phyloP scores from a whole-genome alignment of 2,329 filamentous ascomycete species.

The Stachybotrys chartarum region DNA sequence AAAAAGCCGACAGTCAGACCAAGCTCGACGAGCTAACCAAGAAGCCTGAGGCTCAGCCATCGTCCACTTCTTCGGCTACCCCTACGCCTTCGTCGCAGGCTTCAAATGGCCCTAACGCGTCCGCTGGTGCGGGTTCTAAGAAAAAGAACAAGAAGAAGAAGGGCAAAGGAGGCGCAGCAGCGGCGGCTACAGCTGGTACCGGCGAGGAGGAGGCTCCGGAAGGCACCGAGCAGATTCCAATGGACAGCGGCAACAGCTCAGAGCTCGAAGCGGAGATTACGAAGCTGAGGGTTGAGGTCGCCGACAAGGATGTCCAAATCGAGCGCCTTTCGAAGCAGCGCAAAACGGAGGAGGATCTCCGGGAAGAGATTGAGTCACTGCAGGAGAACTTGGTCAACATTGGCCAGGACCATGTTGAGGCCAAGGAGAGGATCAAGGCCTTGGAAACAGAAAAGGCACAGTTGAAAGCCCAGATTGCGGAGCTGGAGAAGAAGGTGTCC shows the following conservation, averaged over 20 bases:
- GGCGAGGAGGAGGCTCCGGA: slow-evolving; percentile 30
- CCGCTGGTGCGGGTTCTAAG: slow-evolving; percentile 19
- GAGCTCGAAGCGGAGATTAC: slow-evolving; percentile 41
- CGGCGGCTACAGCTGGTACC: slow-evolving; percentile 16
- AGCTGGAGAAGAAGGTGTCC: slow-evolving; percentile 64
- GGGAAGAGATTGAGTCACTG: slow-evolving; percentile 79
- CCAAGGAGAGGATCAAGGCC: slow-evolving; percentile 68
- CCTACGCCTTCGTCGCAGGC: slow-evolving; percentile 16
- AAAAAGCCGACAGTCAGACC: slow-evolving; percentile 20
- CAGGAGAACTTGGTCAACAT: slow-evolving; percentile 72
- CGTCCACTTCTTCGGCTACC: slow-evolving; percentile 11
- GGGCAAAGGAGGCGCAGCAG: slow-evolving; percentile 60
- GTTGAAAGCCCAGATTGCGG: slow-evolving; percentile 54
- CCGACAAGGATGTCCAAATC: slow-evolving; percentile 66
- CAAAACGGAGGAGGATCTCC: slow-evolving; percentile 68
- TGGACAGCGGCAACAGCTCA: slow-evolving; percentile 22
- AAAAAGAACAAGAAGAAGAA: slow-evolving; percentile 88
- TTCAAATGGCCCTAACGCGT: slow-evolving; percentile 13
- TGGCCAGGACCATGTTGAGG: slow-evolving; percentile 76
- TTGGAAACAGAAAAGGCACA: slow-evolving; percentile 62
- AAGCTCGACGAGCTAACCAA: slow-evolving; percentile 34
- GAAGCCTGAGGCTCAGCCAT: slow-evolving; percentile 29
- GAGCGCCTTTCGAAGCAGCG: slow-evolving; percentile 62
- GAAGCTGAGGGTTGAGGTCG: slow-evolving; percentile 44
- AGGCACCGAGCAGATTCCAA: slow-evolving; percentile 24